These are phyloP conservation scores for Linnemannia elongata DNA, from an alignment of 192 early-diverging fungal species.

Conservation along the genomic window DNA sequence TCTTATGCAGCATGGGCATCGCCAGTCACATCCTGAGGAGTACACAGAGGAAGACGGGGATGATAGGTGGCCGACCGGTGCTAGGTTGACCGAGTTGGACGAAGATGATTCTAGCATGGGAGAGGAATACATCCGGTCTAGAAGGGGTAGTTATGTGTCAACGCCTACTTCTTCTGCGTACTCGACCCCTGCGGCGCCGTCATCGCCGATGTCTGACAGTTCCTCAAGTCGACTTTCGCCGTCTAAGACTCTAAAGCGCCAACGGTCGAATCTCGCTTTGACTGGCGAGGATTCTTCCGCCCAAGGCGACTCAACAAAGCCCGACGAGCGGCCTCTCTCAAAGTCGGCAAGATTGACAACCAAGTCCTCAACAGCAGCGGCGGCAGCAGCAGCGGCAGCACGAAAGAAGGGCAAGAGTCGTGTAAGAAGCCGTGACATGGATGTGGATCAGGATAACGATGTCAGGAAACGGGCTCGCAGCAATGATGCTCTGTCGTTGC, in stretches of 20 bases:
- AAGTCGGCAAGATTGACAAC: not conserved
- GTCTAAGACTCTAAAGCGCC: conserved; percentile 8
- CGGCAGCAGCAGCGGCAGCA: not conserved
- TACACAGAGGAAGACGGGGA: not conserved
- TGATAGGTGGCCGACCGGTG: not conserved
- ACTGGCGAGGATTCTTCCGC: not conserved
- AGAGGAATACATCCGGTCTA: not conserved
- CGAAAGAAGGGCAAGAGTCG: not conserved
- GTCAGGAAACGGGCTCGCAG: conserved; percentile 37
- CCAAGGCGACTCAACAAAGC: not conserved
- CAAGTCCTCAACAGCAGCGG: not conserved
- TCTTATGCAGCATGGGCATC: conserved; percentile 23
- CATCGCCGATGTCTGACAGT: not conserved
- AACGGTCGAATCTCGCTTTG: not conserved
- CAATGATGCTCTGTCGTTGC: conserved; percentile 42
- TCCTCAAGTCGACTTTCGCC: not conserved
- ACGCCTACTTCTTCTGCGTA: not conserved
- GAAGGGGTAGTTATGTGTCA: not conserved
- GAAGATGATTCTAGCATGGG: not conserved
- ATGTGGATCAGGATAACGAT: not conserved
- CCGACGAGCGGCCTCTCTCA: not conserved
- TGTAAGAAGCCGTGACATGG: not conserved
- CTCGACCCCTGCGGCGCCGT: not conserved
- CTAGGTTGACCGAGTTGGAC: not conserved
- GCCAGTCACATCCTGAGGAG: not conserved